Evolutionary conservation across 176 grass and related monocot genomes (phyloP).

Genomic region (Canna indica): DNA sequence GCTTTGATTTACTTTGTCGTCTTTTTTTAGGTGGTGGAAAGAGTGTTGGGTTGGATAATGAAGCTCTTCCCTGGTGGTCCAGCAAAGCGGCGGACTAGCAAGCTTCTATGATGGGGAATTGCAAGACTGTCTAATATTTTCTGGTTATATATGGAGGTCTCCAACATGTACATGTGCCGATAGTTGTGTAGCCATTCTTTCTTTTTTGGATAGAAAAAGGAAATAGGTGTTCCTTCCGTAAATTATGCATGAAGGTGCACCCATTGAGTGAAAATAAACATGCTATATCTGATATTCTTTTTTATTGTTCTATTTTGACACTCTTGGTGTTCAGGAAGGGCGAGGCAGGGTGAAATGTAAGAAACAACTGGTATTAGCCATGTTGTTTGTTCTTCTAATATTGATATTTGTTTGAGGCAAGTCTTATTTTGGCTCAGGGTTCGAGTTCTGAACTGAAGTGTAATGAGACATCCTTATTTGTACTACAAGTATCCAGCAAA

Average conservation of each 20-base stretch:
- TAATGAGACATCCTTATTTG: too few species aligned
- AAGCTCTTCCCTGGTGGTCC: constrained; percentile 94
- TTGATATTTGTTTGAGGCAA: too few species aligned
- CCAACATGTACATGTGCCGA: background rate
- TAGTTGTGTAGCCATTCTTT: background rate
- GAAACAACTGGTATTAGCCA: background rate
- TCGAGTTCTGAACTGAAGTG: too few species aligned
- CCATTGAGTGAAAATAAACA: background rate
- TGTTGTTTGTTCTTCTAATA: too few species aligned
- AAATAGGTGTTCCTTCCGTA: background rate
- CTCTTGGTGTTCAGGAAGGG: background rate
- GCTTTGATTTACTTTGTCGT: background rate
- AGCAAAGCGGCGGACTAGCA: constrained; percentile 84
- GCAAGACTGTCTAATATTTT: too few species aligned
- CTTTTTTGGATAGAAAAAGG: background rate
- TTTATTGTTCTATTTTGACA: background rate
- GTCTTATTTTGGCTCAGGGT: too few species aligned
- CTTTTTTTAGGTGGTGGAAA: constrained; percentile 63
- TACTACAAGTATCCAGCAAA: too few species aligned
- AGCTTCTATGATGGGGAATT: constrained; percentile 54
- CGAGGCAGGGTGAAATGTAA: background rate
- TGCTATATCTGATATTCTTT: background rate
- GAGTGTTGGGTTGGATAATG: constrained; percentile 97
- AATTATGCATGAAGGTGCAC: constrained; percentile 4
- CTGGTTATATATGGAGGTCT: background rate